Conservation (phyloP, 2,329 filamentous ascomycete species). For the Stachybotrys chartarum region DNA sequence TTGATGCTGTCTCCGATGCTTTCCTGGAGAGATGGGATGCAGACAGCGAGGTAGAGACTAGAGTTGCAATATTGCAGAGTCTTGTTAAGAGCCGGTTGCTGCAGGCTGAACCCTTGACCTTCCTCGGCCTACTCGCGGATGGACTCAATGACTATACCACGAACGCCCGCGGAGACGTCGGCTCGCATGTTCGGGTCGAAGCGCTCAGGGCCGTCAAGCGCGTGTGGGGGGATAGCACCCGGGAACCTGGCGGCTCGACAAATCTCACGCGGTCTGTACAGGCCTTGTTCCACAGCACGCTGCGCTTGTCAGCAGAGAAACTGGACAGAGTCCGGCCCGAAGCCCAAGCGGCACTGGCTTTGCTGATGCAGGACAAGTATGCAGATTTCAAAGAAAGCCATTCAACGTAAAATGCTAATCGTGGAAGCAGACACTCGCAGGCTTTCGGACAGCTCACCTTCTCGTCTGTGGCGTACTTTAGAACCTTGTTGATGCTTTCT, state of each 20-base stretch:
- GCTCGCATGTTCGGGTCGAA: slow-evolving; percentile 76
- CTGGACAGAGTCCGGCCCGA: slow-evolving; percentile 75
- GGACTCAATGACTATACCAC: slow-evolving; percentile 86
- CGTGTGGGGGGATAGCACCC: slow-evolving; percentile 38
- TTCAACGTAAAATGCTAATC: slow-evolving; percentile 5
- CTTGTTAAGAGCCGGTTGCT: slow-evolving; percentile 41
- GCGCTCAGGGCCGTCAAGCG: slow-evolving; percentile 70
- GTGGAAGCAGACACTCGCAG: slow-evolving; percentile 10
- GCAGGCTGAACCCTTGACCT: slow-evolving; percentile 27
- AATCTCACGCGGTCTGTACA: slow-evolving; percentile 23
- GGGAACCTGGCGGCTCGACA: slow-evolving; percentile 7
- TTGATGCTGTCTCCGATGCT: slow-evolving; percentile 33
- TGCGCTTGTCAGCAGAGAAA: slow-evolving; percentile 78
- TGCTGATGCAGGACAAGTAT: slow-evolving; percentile 40
- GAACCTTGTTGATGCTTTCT: slow-evolving; percentile 42
- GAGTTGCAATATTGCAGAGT: slow-evolving; percentile 48
- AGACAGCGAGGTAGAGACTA: slow-evolving; percentile 43
- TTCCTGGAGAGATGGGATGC: slow-evolving; percentile 45
- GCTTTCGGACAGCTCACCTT: slow-evolving; percentile 35
- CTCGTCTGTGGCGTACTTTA: slow-evolving; percentile 56
- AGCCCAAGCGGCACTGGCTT: slow-evolving; percentile 48
- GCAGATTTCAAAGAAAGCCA: background rate
- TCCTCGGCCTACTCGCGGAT: slow-evolving; percentile 40
- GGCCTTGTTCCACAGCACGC: slow-evolving; percentile 39
- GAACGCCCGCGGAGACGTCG: slow-evolving; percentile 81